Evolutionary conservation across 352 stramenopile species (phyloP).

Genomic region (Phytophthora vignae): DNA sequence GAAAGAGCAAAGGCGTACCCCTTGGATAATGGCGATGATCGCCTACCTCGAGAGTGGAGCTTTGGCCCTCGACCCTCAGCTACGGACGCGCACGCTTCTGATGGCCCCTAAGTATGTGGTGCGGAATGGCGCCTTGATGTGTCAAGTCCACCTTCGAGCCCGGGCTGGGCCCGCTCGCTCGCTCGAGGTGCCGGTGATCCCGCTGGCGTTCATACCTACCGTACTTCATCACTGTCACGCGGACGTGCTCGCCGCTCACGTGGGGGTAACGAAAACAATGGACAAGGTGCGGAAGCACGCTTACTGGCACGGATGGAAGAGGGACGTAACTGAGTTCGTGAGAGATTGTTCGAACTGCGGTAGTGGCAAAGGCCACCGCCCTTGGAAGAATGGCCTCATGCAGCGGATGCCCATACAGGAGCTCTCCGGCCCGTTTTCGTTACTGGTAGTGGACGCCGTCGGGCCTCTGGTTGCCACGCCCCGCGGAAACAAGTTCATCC

Average conservation of each 20-base stretch:
- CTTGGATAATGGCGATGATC: conserved; percentile 6
- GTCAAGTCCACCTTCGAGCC: neutral
- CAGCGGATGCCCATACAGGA: conserved; percentile 6
- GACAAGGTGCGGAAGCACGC: conserved; percentile 9
- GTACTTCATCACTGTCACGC: conserved; percentile 19
- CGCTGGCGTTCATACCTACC: conserved; percentile 1
- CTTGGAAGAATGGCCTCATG: conserved; percentile 5
- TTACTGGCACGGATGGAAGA: neutral
- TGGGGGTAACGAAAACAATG: conserved; percentile 1
- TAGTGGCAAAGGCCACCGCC: neutral
- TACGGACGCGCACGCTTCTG: neutral
- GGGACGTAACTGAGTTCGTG: neutral
- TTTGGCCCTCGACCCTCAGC: conserved; percentile 4
- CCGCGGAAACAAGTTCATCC: neutral
- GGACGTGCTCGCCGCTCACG: conserved; percentile 3
- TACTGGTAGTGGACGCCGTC: conserved; percentile 1
- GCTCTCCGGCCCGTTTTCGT: neutral
- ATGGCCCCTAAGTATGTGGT: neutral
- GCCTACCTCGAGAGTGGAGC: conserved; percentile 3
- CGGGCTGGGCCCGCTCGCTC: neutral
- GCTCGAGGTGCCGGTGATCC: conserved; percentile 3
- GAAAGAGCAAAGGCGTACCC: neutral
- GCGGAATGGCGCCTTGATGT: conserved; percentile 1
- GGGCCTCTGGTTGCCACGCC: neutral
- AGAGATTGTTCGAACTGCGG: neutral